These are phyloP conservation scores for Gossypium ekmanianum DNA, from an alignment of 345 rosid genomes.

Conservation along the genomic window DNA sequence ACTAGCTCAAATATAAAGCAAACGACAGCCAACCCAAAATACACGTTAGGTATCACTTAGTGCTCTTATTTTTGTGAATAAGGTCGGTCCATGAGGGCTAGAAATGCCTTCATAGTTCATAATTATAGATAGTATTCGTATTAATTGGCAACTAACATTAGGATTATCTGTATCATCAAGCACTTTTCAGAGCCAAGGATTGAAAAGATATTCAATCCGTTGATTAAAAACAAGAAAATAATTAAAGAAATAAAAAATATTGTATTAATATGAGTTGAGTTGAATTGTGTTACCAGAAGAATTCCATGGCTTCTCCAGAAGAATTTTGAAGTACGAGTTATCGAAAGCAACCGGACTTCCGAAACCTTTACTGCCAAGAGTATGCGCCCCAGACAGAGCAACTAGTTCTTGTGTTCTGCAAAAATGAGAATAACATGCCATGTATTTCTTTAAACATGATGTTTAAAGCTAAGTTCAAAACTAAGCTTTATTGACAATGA, in stretches of 20 bases:
- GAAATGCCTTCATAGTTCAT: not conserved
- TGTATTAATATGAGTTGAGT: not conserved
- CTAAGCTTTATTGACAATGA: not conserved
- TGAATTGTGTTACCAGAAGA: constrained; percentile 47
- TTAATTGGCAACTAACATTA: not conserved
- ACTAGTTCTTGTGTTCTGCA: constrained; percentile 76
- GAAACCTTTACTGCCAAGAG: constrained; percentile 85
- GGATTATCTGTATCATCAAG: not conserved
- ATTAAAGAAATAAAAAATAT: not conserved
- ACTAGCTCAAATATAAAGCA: not conserved
- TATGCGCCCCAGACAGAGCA: constrained; percentile 88
- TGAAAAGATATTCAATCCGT: not conserved
- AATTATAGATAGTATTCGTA: not conserved
- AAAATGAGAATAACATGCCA: not conserved
- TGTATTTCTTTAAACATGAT: not conserved
- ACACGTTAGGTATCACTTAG: not conserved
- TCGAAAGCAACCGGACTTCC: constrained; percentile 70
- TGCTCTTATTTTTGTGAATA: not conserved
- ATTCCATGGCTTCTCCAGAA: constrained; percentile 81
- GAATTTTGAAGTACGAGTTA: constrained; percentile 80
- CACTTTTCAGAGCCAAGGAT: not conserved
- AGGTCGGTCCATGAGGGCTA: not conserved
- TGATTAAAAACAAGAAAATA: not conserved
- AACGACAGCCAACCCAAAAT: not conserved
- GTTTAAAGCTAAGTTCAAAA: not conserved